Evolutionary conservation across 139 green algal species (phyloP).

Genomic region (Astrephomene gubernaculifera): DNA sequence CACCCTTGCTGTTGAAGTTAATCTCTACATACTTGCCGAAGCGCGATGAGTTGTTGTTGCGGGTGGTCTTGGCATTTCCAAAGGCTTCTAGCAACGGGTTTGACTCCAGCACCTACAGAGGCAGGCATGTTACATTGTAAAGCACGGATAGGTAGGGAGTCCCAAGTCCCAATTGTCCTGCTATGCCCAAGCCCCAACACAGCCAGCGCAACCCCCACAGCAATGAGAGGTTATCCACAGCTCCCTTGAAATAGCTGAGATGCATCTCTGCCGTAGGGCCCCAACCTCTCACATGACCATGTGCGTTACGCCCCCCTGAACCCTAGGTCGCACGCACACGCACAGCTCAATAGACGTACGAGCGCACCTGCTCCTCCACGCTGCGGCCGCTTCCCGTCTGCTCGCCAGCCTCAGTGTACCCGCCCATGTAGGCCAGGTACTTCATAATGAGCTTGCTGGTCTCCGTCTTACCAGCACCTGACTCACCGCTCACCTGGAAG

Average conservation of each 20-base stretch:
- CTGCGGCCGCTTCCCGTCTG: conserved; percentile 57
- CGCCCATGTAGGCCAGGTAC: conserved; percentile 82
- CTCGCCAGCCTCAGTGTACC: conserved; percentile 65
- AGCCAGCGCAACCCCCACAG: too few species aligned
- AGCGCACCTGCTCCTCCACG: conserved; percentile 83
- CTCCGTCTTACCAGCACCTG: conserved; percentile 99
- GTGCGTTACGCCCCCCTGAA: too few species aligned
- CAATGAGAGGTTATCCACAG: too few species aligned
- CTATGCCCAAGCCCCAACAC: too few species aligned
- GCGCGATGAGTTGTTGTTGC: conserved; percentile 98
- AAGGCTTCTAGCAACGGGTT: conserved; percentile 99
- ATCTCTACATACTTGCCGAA: conserved; percentile 99
- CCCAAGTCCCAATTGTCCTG: too few species aligned
- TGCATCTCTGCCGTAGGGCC: too few species aligned
- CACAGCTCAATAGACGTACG: background rate
- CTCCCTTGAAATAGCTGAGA: too few species aligned
- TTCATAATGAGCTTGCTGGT: conserved; percentile 99
- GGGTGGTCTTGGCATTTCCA: conserved; percentile 98
- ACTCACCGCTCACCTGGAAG: conserved; percentile 95
- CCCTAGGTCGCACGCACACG: background rate
- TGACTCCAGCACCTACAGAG: conserved; percentile 92
- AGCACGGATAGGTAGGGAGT: too few species aligned
- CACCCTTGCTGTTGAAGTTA: conserved; percentile 91
- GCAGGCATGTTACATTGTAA: too few species aligned
- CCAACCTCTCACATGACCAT: too few species aligned